Evolutionary conservation across 352 stramenopile genomes (phyloP).

Genomic region (Pythium phragmiticola): DNA sequence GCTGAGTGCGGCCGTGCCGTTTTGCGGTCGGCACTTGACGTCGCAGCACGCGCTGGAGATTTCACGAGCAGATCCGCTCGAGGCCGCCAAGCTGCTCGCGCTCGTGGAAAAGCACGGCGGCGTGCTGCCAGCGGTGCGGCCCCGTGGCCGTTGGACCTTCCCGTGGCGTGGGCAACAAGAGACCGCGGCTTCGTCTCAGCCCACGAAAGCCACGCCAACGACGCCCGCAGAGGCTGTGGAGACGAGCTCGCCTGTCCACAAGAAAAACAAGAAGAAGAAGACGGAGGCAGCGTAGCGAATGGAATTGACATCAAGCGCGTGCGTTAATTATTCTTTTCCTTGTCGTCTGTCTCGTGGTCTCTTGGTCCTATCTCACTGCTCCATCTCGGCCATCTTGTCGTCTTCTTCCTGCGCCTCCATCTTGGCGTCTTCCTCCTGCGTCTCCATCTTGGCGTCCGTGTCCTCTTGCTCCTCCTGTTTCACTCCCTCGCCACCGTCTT

Average conservation of each 20-base stretch:
- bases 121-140: slow-evolving; percentile 3
- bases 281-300: not conserved
- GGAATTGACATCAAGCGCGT: not conserved
- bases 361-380: not conserved
- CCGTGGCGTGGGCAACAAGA: not conserved
- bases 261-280: not conserved
- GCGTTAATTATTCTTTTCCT: not conserved
- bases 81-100: slow-evolving; percentile 61
- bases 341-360: not conserved
- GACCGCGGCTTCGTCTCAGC: not conserved
- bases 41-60: slow-evolving; percentile 65
- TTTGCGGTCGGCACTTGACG: slow-evolving; percentile 59
- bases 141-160: not conserved
- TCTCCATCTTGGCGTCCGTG: not conserved
- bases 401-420: not conserved
- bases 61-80: slow-evolving; percentile 48
- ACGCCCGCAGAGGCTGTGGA: not conserved
- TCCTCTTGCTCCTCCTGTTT: not conserved
- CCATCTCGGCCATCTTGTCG: not conserved
- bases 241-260: not conserved
- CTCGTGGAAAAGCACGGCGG: slow-evolving; percentile 35
- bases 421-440: not conserved
- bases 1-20: slow-evolving; percentile 35
- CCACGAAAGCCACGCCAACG: not conserved
- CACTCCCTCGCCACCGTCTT: not conserved